A percentile compares a stretch with the other conserved stretches of the same genome.
phyloP scores from a whole-genome alignment of 1,284 basidiomycete genomes.

The Cystobasidiaceae sp. region DNA sequence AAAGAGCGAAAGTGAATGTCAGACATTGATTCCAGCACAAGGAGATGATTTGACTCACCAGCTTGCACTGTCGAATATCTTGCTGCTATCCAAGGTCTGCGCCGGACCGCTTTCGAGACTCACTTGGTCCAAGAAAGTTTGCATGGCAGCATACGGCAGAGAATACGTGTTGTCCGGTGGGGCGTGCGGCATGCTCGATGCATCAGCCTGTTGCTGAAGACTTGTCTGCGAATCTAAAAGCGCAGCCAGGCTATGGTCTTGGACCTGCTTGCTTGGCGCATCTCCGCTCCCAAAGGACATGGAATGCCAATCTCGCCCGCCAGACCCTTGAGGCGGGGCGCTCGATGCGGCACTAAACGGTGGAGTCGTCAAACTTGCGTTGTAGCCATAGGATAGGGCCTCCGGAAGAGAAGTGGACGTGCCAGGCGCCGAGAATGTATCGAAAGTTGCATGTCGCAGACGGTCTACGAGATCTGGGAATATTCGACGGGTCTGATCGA shows the following conservation, averaged over 20 bases:
- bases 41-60: neutral
- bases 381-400: neutral
- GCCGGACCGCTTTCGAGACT: slow-evolving; percentile 4
- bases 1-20: neutral
- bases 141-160: slow-evolving; percentile 6
- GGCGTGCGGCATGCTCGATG: neutral
- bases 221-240: neutral
- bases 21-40: too few relatives aligned
- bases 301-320: too few relatives aligned
- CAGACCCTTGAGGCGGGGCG: neutral
- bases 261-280: neutral
- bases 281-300: too few relatives aligned
- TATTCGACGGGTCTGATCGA: slow-evolving; percentile 9
- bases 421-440: neutral
- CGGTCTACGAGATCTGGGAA: slow-evolving; percentile 5
- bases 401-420: neutral
- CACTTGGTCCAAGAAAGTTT: slow-evolving; percentile 14
- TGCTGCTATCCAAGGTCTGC: slow-evolving; percentile 15
- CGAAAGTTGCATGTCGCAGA: neutral
- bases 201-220: neutral
- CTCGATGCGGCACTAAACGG: neutral
- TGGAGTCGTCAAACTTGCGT: neutral
- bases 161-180: neutral
- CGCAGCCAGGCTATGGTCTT: neutral
- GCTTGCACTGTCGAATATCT: slow-evolving; percentile 25